These are phyloP conservation scores for Dendrothele bispora DNA, from an alignment of 768 basidiomycete genomes.

Conservation along the genomic window DNA sequence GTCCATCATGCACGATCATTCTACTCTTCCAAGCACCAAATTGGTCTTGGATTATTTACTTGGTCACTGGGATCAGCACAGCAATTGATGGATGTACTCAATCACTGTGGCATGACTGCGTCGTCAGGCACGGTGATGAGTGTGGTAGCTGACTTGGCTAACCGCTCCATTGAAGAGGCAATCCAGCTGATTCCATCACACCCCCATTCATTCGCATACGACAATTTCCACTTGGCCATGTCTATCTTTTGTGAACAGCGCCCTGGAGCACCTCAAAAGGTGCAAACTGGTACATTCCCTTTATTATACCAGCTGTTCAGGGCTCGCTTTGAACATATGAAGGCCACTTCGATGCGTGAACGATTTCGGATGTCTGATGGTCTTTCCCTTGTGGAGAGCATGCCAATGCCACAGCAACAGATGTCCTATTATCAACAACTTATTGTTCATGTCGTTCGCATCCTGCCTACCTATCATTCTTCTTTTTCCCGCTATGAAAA, in stretches of 20 bases:
- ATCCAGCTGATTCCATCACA: neutral
- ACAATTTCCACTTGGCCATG: conserved; percentile 28
- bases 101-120: neutral
- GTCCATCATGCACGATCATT: neutral
- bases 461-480: neutral
- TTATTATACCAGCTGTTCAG: conserved; percentile 27
- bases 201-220: conserved; percentile 11
- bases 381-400: conserved; percentile 15
- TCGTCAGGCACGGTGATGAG: neutral
- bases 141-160: neutral
- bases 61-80: neutral
- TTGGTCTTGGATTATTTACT: neutral
- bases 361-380: conserved; percentile 5
- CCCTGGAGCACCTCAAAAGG: conserved; percentile 25
- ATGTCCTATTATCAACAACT: neutral
- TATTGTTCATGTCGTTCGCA: neutral
- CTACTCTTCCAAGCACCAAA: neutral
- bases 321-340: conserved; percentile 18
- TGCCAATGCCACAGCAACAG: conserved; percentile 10
- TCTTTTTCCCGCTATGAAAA: neutral
- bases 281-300: conserved; percentile 33
- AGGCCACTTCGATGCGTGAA: conserved; percentile 21
- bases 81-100: neutral
- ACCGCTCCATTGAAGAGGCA: neutral
- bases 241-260: conserved; percentile 32